phyloP scores from a whole-genome alignment of 129 eudicot species.

The Chrysanthemum seticuspe region DNA sequence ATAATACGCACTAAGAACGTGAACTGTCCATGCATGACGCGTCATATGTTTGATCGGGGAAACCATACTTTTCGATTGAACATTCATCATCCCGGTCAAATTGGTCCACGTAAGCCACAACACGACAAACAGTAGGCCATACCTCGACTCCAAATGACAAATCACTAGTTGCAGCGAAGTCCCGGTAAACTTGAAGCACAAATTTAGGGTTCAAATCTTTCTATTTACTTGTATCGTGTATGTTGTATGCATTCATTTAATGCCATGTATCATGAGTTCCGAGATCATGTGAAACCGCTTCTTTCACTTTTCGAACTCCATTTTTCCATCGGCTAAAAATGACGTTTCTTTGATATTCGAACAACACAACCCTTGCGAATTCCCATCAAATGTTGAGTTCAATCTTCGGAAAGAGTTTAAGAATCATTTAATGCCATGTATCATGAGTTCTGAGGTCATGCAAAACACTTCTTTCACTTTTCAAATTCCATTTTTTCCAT shows the following conservation, averaged over 20 bases:
- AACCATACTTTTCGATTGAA: constrained; percentile 86
- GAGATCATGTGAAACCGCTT: constrained; percentile 95
- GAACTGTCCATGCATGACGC: constrained; percentile 76
- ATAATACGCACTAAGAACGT: constrained; percentile 90
- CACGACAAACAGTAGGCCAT: constrained; percentile 93
- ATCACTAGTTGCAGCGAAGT: constrained; percentile 86
- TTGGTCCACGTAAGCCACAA: constrained; percentile 94
- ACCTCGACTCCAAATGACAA: constrained; percentile 84
- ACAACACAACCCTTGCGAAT: constrained; percentile 81
- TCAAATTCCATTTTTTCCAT: no score
- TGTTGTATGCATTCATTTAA: constrained; percentile 97
- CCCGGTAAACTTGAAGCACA: constrained; percentile 92
- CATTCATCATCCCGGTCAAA: constrained; percentile 76
- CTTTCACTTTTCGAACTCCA: constrained; percentile 87
- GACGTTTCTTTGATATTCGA: constrained; percentile 75
- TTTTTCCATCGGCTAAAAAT: constrained; percentile 77
- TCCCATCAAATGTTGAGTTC: constrained; percentile 95
- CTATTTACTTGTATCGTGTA: constrained; percentile 96
- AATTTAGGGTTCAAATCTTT: constrained; percentile 94
- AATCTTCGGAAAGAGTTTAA: constrained; percentile 71
- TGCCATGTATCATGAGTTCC: constrained; percentile 99
- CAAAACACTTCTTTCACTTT: no score
- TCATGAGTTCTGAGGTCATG: no score
- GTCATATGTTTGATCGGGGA: constrained; percentile 96
- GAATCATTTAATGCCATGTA: constrained; percentile 44